Percentiles rank a stretch among this genome's conserved stretches.
These are phyloP conservation scores for Nakataea oryzae DNA, from an alignment of 2,329 filamentous ascomycete species.

Conservation along the genomic window DNA sequence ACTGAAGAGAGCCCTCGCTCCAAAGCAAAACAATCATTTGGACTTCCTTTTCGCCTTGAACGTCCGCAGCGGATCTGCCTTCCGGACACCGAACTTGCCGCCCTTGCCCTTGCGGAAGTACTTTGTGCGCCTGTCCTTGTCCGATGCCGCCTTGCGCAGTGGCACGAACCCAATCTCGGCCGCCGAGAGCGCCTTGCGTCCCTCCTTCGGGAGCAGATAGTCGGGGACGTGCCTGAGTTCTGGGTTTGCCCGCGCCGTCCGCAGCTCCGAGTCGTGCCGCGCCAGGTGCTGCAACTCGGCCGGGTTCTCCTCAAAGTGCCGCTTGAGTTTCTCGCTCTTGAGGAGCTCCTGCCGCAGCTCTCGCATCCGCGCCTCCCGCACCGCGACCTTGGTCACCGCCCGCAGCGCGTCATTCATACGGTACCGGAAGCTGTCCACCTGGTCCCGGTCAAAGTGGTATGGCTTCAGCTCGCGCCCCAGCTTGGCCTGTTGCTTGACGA, in stretches of 20 bases:
- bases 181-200: conserved; percentile 55
- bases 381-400: conserved; percentile 78
- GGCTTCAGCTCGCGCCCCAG: conserved; percentile 77
- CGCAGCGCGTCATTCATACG: conserved; percentile 87
- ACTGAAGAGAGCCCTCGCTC: not conserved
- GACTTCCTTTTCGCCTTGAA: conserved; percentile 58
- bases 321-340: conserved; percentile 87
- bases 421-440: conserved; percentile 90
- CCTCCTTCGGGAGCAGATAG: conserved; percentile 74
- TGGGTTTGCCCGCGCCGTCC: conserved; percentile 72
- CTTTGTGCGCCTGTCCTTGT: conserved; percentile 36
- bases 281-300: conserved; percentile 69
- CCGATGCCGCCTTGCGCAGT: conserved; percentile 38
- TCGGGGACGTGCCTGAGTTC: conserved; percentile 93
- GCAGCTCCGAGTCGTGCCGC: conserved; percentile 79
- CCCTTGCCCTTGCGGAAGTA: conserved; percentile 30
- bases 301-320: conserved; percentile 96
- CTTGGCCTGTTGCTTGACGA: conserved; percentile 67
- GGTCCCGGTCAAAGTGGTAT: conserved; percentile 90
- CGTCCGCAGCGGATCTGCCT: conserved; percentile 76
- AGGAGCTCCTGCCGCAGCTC: conserved; percentile 84
- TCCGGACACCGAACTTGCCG: conserved; percentile 34
- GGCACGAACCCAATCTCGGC: conserved; percentile 70
- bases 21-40: conserved; percentile 11
- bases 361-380: conserved; percentile 79